phyloP scores from a whole-genome alignment of 768 basidiomycete genomes.

The Tricholoma flavovirens region DNA sequence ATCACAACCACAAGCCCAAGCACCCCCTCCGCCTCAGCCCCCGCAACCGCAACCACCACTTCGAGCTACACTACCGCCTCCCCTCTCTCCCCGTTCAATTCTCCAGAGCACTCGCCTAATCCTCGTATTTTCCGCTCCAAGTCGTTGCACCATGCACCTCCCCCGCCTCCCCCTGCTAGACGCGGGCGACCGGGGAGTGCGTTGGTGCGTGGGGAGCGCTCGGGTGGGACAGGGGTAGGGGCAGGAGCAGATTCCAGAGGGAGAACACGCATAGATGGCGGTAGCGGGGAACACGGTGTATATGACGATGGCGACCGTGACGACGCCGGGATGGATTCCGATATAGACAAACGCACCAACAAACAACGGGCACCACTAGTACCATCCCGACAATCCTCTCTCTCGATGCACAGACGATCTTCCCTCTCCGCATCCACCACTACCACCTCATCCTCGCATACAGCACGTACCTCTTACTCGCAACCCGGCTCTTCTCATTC shows the following conservation, averaged over 20 bases:
- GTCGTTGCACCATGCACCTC: constrained; percentile 45
- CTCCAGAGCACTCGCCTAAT: constrained; percentile 22
- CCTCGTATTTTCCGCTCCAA: constrained; percentile 46
- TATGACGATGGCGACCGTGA: constrained; percentile 4
- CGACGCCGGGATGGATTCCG: constrained; percentile 4
- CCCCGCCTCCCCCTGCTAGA: constrained; percentile 37
- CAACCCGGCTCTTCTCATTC: background rate
- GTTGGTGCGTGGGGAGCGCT: constrained; percentile 32
- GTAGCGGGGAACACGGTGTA: background rate
- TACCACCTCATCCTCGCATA: background rate
- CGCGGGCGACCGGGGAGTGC: constrained; percentile 61
- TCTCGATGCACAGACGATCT: constrained; percentile 1
- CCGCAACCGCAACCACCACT: constrained; percentile 45
- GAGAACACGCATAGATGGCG: too few species aligned
- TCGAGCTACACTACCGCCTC: constrained; percentile 11
- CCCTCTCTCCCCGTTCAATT: constrained; percentile 11
- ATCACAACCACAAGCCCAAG: constrained; percentile 19
- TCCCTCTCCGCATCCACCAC: constrained; percentile 13
- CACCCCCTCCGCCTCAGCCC: constrained; percentile 35
- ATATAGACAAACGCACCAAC: background rate
- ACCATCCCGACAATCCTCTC: constrained; percentile 2
- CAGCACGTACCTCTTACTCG: background rate
- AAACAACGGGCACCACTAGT: background rate
- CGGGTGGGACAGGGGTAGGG: background rate
- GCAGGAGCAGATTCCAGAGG: background rate